phyloP scores from a whole-genome alignment of 1,284 basidiomycete species.

The Hypsizygus ulmarius region DNA sequence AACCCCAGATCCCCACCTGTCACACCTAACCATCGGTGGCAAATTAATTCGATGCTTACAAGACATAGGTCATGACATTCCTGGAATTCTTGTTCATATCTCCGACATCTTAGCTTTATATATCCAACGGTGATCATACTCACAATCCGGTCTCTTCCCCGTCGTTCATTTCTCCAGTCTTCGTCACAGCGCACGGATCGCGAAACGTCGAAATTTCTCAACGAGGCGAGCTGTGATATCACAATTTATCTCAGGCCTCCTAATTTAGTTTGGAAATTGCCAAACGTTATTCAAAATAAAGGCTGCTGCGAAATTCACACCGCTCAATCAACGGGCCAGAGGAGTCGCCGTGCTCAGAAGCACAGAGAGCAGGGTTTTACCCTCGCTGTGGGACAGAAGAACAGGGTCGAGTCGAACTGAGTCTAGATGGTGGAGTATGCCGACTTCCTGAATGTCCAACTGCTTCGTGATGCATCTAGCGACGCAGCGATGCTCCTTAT shows the following conservation, averaged over 20 bases:
- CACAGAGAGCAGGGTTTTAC: conserved; percentile 1
- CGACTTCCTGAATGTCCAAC: neutral
- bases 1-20: conserved; percentile 1
- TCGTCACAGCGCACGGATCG: too few relatives aligned
- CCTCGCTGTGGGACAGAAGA: conserved; percentile 9
- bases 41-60: neutral
- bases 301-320: too few relatives aligned
- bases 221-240: too few relatives aligned
- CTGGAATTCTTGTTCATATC: neutral
- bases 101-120: conserved; percentile 1
- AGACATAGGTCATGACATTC: neutral
- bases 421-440: neutral
- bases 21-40: conserved; percentile 5
- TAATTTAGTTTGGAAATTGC: too few relatives aligned
- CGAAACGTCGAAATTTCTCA: too few relatives aligned
- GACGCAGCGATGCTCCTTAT: conserved; percentile 4
- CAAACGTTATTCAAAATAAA: too few relatives aligned
- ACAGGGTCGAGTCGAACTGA: neutral
- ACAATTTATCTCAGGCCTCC: too few relatives aligned
- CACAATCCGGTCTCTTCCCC: too few relatives aligned
- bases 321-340: neutral
- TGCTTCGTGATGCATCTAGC: conserved; percentile 5
- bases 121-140: too few relatives aligned
- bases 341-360: neutral
- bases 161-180: too few relatives aligned